phyloP scores from a whole-genome alignment of 768 basidiomycete species.

The Mycena pura region DNA sequence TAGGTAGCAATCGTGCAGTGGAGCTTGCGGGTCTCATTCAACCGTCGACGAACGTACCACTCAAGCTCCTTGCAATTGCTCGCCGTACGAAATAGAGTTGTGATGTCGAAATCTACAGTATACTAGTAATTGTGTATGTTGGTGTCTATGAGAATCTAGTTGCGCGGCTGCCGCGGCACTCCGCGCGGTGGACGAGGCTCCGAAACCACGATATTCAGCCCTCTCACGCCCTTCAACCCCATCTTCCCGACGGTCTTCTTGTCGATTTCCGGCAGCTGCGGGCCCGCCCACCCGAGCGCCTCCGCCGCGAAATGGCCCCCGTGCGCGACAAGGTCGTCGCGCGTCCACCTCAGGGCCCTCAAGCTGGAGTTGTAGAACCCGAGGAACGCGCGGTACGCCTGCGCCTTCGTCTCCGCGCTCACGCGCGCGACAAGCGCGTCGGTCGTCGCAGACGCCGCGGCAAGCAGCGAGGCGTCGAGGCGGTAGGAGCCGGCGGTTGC shows the following conservation, averaged over 20 bases:
- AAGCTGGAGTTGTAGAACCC: slow-evolving; percentile 60
- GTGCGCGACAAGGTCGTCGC: slow-evolving; percentile 45
- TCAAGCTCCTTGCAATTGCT: no score
- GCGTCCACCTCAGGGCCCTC: slow-evolving; percentile 46
- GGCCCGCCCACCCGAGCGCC: slow-evolving; percentile 46
- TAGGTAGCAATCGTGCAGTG: no score
- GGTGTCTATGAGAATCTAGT: no score
- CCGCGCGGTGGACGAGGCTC: not conserved
- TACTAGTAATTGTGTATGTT: no score
- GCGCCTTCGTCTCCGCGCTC: slow-evolving; percentile 47
- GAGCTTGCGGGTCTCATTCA: no score
- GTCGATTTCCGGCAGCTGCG: slow-evolving; percentile 44
- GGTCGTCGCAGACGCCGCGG: slow-evolving; percentile 28
- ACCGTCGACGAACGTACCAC: no score
- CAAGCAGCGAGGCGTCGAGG: slow-evolving; percentile 15
- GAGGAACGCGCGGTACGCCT: slow-evolving; percentile 61
- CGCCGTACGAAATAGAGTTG: no score
- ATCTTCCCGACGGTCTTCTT: slow-evolving; percentile 58
- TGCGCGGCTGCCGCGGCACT: not conserved
- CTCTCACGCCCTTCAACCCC: slow-evolving; percentile 47
- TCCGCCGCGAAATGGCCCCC: slow-evolving; percentile 45
- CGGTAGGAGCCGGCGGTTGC: slow-evolving; percentile 21
- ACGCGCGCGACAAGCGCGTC: slow-evolving; percentile 39
- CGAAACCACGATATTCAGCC: slow-evolving; percentile 31
- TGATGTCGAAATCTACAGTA: no score